Percentiles rank a stretch among this genome's conserved stretches.
phyloP scores from a whole-genome alignment of 2,329 filamentous ascomycete species.

The Scedosporium dehoogii region DNA sequence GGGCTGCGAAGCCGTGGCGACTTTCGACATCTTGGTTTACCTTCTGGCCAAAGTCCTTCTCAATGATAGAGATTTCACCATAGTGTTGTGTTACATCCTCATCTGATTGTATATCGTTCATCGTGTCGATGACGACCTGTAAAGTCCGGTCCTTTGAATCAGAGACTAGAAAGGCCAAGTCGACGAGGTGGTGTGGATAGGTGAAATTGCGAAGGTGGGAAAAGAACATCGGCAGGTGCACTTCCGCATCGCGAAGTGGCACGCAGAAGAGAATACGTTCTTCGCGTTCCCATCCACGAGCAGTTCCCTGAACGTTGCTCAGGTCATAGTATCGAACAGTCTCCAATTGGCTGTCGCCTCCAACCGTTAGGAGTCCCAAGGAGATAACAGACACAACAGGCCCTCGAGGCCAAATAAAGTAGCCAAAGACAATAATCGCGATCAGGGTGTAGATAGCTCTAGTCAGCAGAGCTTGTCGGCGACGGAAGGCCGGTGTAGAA shows the following conservation, averaged over 20 bases:
- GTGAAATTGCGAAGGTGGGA: constrained; percentile 94
- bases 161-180: constrained; percentile 91
- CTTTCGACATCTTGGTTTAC: constrained; percentile 97
- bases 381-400: constrained; percentile 53
- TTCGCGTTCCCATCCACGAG: constrained; percentile 89
- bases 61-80: constrained; percentile 93
- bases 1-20: constrained; percentile 91
- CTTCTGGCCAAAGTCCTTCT: constrained; percentile 98
- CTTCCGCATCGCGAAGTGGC: constrained; percentile 82
- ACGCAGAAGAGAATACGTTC: constrained; percentile 93
- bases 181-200: constrained; percentile 92
- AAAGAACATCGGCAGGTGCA: constrained; percentile 96
- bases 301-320: constrained; percentile 81
- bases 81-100: constrained; percentile 73
- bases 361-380: constrained; percentile 58
- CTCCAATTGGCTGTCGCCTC: constrained; percentile 70
- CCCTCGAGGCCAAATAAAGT: constrained; percentile 66
- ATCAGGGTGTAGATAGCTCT: constrained; percentile 53
- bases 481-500: constrained; percentile 58
- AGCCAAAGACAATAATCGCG: constrained; percentile 53
- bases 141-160: constrained; percentile 93
- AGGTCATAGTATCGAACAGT: constrained; percentile 97
- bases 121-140: constrained; percentile 59
- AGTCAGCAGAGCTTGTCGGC: constrained; percentile 62
- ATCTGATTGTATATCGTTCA: constrained; percentile 72